Evolutionary conservation across 441 rosid genomes (phyloP).

Genomic region (Adansonia gregorii): DNA sequence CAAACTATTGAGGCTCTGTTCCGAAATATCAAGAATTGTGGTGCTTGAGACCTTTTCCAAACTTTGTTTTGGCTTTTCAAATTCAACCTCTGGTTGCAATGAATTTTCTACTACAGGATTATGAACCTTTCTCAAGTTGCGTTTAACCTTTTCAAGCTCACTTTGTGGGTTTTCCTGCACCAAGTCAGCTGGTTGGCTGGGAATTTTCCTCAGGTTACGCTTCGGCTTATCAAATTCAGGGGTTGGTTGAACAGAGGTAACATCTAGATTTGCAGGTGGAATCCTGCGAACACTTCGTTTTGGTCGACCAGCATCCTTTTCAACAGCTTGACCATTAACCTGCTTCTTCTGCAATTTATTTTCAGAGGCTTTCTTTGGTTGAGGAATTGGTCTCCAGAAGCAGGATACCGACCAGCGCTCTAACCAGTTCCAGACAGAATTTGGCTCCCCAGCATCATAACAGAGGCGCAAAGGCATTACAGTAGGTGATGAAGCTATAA

Average conservation of each 20-base stretch:
- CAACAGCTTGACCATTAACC: slow-evolving; percentile 50
- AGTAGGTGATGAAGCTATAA: slow-evolving; percentile 68
- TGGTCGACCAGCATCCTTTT: slow-evolving; percentile 61
- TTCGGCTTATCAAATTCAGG: slow-evolving; percentile 75
- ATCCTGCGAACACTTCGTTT: slow-evolving; percentile 68
- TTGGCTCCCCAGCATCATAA: slow-evolving; percentile 63
- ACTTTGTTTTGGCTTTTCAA: slow-evolving; percentile 61
- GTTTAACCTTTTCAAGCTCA: slow-evolving; percentile 91
- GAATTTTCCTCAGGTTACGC: slow-evolving; percentile 59
- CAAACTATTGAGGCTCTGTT: slow-evolving; percentile 36
- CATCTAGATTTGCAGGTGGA: slow-evolving; percentile 59
- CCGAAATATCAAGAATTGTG: slow-evolving; percentile 39
- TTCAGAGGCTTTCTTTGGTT: slow-evolving; percentile 51
- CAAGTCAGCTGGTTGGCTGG: slow-evolving; percentile 55
- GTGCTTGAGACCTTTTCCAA: slow-evolving; percentile 48
- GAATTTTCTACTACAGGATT: slow-evolving; percentile 65
- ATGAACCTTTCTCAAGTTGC: slow-evolving; percentile 85
- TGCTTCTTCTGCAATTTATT: slow-evolving; percentile 59
- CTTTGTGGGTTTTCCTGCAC: slow-evolving; percentile 51
- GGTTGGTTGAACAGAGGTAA: slow-evolving; percentile 41
- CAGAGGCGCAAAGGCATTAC: slow-evolving; percentile 61
- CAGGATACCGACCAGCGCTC: slow-evolving; percentile 76
- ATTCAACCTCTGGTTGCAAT: slow-evolving; percentile 56
- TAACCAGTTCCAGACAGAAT: slow-evolving; percentile 77
- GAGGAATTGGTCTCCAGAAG: slow-evolving; percentile 79